These are phyloP conservation scores for Zygnema cylindricum DNA, from an alignment of 139 green algal genomes.

Conservation along the genomic window DNA sequence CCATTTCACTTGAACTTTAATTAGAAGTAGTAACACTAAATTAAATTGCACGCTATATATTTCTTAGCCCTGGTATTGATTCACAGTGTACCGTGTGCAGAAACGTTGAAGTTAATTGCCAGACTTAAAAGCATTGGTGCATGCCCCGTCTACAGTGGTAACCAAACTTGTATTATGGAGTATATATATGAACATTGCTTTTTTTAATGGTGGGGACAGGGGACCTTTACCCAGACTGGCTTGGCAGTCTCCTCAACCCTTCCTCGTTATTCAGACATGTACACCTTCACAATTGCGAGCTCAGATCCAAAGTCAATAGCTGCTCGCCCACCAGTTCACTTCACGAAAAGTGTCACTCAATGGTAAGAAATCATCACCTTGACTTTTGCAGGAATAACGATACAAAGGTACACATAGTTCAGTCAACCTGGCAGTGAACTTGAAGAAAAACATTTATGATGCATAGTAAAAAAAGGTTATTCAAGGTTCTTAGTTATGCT, in stretches of 20 bases:
- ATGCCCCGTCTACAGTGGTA: too few species aligned
- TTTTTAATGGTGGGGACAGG: conserved; percentile 11
- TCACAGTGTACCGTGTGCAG: too few species aligned
- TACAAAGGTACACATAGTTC: too few species aligned
- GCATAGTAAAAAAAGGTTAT: not conserved
- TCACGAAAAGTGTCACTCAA: conserved; percentile 57
- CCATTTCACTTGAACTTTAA: too few species aligned
- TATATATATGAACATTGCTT: too few species aligned
- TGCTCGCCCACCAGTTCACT: conserved; percentile 26
- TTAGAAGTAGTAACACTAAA: too few species aligned
- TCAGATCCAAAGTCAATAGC: conserved; percentile 43
- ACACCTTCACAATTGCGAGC: conserved; percentile 55
- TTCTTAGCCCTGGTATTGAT: too few species aligned
- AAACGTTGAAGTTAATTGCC: too few species aligned
- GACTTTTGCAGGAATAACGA: not conserved
- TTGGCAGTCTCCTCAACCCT: conserved; percentile 59
- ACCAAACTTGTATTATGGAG: too few species aligned
- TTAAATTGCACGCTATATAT: too few species aligned
- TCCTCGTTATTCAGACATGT: conserved; percentile 41
- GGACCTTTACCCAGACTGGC: conserved; percentile 41
- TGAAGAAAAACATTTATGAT: not conserved
- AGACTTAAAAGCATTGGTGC: too few species aligned
- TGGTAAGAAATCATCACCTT: conserved; percentile 31
- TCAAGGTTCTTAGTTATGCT: not conserved
- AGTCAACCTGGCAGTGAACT: not conserved